Evolutionary conservation across 352 stramenopile genomes (phyloP), one percentile per base, ranked within the genome.

Genomic region (Phytophthora pluvialis): DNA sequence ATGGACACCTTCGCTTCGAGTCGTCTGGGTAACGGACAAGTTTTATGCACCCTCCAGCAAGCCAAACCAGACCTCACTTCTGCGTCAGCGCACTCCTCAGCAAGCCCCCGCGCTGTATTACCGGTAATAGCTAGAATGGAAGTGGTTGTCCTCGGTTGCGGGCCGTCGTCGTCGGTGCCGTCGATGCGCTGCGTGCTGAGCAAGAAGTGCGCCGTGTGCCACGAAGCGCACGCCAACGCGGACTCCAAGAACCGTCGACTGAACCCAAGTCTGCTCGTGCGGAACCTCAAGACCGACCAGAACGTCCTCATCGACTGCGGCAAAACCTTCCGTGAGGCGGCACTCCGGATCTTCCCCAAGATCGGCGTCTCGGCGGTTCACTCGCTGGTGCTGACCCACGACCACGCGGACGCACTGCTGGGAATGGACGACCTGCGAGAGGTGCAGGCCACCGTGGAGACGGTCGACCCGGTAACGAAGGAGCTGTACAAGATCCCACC

Each of bases 221-320:
- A 60, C 21, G 88, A 92, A 60, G 88, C 88, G 15, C 71, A 91
- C 43, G 45, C 61, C 15, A 89, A 95, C 50, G 79, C 78, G 6
- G 48, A 73, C 21, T 94, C 86, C 16, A 88, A 81, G 51, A 95
- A 95, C 64, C 86, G 85, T 32, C 86, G 88, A 18, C 59, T 90
- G 33, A 95, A 94, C 46, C 88, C 88, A 43, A 92, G 82, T 62
- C 59, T 95, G 51, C 78, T 95, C 31, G 77, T 95, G 35, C 84
- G 81, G 28, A 76, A 88, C 65, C 49, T 78, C 11, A 59, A 50
- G 8, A 56, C 18, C 3, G 48, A 73, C 49, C 60, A 56, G 16
- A 91, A 93, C 55, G 73, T 96, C 16, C 81, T 95, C 43, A 83
- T 97, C 33, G 89, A 97, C 69, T 94, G 83, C 64, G 89, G 89